Evolutionary conservation across 495 filamentous ascomycete genomes (phyloP), one percentile per base, ranked within the genome.

Genomic region (Neurospora sp.): DNA sequence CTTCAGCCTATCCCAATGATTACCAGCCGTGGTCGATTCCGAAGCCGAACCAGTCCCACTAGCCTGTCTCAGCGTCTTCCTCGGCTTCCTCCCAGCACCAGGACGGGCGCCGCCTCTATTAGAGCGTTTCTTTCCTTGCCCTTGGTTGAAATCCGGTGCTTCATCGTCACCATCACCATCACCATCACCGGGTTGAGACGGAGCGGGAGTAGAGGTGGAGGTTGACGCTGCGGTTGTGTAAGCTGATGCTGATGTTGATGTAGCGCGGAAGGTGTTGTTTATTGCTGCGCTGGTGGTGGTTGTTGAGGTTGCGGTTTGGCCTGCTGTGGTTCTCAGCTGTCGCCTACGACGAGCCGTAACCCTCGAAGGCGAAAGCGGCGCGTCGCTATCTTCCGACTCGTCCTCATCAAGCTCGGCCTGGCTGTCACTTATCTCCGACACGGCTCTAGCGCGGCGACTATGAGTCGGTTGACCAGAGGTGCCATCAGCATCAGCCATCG

Each of bases 31-130:
- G 72, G 75, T 38, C 76, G 72, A 47, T 78, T 65, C 53, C 27
- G 53, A 65, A 18, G 53, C 53, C 0, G 53, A 65, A 65, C 2
- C 12, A 31, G 53, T 4, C 14, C 27, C 53, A 37, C 53, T 65
- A 35, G 53, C 53, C 2, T 31, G 53, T 1, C 53, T 65, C 12
- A 35, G 0, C 27, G 0, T 18, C 70, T 71, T 71, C 27, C 38
- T 81, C 1, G 78, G 78, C 53, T 81, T 81, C 16, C 79, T 75
- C 1, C 79, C 79, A 3, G 79, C 79, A 39, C 79, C 79, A 69
- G 79, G 79, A 10, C 79, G 73, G 18, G 78, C 79, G 38, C 79
- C 79, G 22, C 79, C 79, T 53, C 79, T 74, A 71, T 78, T 80
- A 38, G 79, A 77, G 38, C 59, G 22, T 45, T 79, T 78, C 68